These are phyloP conservation scores for Ceratocystis destructans DNA, from an alignment of 2,329 filamentous ascomycete species.

Conservation along the genomic window DNA sequence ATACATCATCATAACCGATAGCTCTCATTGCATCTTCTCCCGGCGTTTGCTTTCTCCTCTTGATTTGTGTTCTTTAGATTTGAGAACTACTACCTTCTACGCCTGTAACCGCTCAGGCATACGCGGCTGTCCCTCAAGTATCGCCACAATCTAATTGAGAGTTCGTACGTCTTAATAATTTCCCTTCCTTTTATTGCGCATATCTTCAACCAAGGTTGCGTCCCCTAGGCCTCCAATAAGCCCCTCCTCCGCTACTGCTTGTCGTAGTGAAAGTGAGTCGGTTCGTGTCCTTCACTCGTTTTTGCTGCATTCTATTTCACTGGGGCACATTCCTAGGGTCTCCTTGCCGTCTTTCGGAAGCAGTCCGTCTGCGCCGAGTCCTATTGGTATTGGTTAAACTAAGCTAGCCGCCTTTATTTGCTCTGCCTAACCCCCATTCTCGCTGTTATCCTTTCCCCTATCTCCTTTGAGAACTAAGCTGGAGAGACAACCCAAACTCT, in stretches of 20 bases:
- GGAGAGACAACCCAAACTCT: not conserved
- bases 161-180: not conserved
- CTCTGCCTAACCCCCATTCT: not conserved
- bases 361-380: not conserved
- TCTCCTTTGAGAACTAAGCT: not conserved
- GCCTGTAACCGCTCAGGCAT: not conserved
- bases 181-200: not conserved
- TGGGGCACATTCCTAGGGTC: not conserved
- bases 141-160: not conserved
- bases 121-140: not conserved
- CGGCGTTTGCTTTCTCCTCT: conserved; percentile 1
- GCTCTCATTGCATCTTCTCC: not conserved
- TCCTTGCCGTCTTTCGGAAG: no score
- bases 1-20: not conserved
- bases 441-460: not conserved
- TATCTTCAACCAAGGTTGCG: not conserved
- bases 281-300: not conserved
- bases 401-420: not conserved
- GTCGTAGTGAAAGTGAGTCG: not conserved
- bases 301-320: not conserved
- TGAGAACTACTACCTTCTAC: not conserved
- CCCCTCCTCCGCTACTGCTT: not conserved
- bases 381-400: not conserved
- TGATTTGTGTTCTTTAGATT: not conserved
- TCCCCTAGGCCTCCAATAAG: not conserved